A percentile compares a stretch with the other conserved stretches of the same genome.
Conservation (phyloP, 192 early-diverging fungal genomes). For the Gigaspora rosea region DNA sequence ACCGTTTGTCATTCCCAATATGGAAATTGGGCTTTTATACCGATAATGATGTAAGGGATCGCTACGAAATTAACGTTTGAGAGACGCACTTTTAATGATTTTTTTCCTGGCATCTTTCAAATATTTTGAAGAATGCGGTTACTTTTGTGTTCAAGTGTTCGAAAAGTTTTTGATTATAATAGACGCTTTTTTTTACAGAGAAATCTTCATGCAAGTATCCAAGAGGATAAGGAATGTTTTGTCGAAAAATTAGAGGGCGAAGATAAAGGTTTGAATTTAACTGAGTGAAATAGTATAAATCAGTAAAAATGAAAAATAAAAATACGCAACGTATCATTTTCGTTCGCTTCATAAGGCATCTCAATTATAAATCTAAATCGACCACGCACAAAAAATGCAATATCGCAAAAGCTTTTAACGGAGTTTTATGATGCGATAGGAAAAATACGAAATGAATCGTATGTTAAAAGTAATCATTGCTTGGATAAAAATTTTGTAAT, state of each 20-base stretch:
- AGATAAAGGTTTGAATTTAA: constrained; percentile 11
- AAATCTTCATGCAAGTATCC: background rate
- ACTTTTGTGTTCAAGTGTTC: too few relatives aligned
- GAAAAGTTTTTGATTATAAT: too few relatives aligned
- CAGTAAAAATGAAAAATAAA: background rate
- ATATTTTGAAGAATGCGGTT: too few relatives aligned
- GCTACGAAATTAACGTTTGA: too few relatives aligned
- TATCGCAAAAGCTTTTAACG: constrained; percentile 75
- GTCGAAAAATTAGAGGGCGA: constrained; percentile 17
- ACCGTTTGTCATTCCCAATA: too few relatives aligned
- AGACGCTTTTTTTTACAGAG: too few relatives aligned
- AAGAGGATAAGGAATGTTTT: constrained; percentile 5
- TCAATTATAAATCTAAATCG: constrained; percentile 79
- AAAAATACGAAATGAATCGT: constrained; percentile 64
- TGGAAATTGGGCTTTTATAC: too few relatives aligned
- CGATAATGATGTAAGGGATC: too few relatives aligned
- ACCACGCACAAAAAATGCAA: constrained; percentile 84
- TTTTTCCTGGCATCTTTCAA: too few relatives aligned
- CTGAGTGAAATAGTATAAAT: background rate
- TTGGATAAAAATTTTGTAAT: background rate
- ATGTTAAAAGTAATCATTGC: constrained; percentile 25
- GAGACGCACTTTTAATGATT: too few relatives aligned
- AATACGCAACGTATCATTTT: background rate
- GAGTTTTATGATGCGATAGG: constrained; percentile 71
- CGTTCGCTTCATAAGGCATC: constrained; percentile 59